Conservation (phyloP, 164 flowering plant genomes). For the Aristolochia californica region DNA sequence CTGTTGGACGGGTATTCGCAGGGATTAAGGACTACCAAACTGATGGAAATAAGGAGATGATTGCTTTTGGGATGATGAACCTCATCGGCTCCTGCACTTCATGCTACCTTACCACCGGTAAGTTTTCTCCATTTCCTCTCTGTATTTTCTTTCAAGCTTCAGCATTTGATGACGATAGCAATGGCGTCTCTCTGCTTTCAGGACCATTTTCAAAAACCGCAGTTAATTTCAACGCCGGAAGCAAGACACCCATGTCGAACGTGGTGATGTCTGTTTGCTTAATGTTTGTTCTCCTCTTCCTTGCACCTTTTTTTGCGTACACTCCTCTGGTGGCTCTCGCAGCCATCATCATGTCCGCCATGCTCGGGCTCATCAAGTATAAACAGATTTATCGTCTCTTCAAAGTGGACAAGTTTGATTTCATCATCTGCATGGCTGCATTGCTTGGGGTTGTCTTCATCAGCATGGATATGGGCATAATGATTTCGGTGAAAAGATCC, state of each 20-base stretch:
- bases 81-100: conserved; percentile 76
- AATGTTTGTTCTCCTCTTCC: conserved; percentile 57
- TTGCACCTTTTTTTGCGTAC: conserved; percentile 73
- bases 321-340: conserved; percentile 88
- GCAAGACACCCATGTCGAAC: conserved; percentile 62
- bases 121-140: background rate
- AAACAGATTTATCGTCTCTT: conserved; percentile 40
- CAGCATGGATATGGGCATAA: conserved; percentile 71
- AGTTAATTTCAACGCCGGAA: conserved; percentile 74
- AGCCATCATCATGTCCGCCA: conserved; percentile 78
- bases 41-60: conserved; percentile 96
- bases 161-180: background rate
- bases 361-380: conserved; percentile 73
- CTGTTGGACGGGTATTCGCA: conserved; percentile 85
- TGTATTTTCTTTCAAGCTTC: no score
- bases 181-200: conserved; percentile 9
- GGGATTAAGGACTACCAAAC: conserved; percentile 44
- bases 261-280: conserved; percentile 57
- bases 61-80: conserved; percentile 92
- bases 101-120: conserved; percentile 92
- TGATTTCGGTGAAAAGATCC: conserved; percentile 34
- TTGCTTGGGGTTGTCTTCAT: conserved; percentile 64
- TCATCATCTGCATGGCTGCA: conserved; percentile 59
- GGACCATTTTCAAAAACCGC: conserved; percentile 95
- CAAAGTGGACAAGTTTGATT: conserved; percentile 80